Evolutionary conservation across 1,139 yeast genomes (phyloP).

Genomic region (Hansenula lynferdii): DNA sequence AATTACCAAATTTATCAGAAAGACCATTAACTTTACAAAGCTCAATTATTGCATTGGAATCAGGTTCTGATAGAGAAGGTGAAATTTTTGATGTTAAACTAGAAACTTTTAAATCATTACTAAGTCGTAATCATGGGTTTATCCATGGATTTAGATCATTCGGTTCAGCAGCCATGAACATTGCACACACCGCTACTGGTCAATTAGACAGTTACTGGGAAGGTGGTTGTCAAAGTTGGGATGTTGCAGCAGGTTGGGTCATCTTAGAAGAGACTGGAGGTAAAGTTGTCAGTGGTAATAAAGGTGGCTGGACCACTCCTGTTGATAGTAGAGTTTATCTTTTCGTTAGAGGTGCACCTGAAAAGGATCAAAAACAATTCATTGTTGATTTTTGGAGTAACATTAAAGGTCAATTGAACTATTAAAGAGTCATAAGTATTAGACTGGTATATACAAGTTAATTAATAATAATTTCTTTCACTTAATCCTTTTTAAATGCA

Average conservation of each 20-base stretch:
- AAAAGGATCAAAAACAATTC: slow-evolving; percentile 37
- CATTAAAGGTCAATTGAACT: slow-evolving; percentile 38
- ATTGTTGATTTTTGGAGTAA: slow-evolving; percentile 45
- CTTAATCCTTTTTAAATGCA: slow-evolving; percentile 42
- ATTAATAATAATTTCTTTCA: background rate
- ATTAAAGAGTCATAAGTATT: slow-evolving; percentile 15
- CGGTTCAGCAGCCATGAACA: slow-evolving; percentile 58
- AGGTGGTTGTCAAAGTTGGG: slow-evolving; percentile 63
- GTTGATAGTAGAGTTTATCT: slow-evolving; percentile 47
- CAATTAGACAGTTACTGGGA: slow-evolving; percentile 56
- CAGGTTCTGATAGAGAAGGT: slow-evolving; percentile 55
- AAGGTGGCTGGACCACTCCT: slow-evolving; percentile 40
- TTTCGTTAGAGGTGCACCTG: slow-evolving; percentile 47
- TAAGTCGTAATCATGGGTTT: slow-evolving; percentile 43
- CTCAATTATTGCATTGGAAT: slow-evolving; percentile 53
- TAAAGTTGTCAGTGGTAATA: slow-evolving; percentile 44
- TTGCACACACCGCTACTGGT: slow-evolving; percentile 52
- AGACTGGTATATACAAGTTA: background rate
- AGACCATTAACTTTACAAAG: slow-evolving; percentile 39
- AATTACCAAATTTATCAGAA: slow-evolving; percentile 23
- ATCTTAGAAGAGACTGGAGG: slow-evolving; percentile 57
- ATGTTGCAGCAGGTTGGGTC: slow-evolving; percentile 63
- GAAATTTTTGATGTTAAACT: slow-evolving; percentile 42
- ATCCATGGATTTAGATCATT: slow-evolving; percentile 54
- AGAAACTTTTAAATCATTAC: slow-evolving; percentile 39